Conservation (phyloP, 169 alveolate genomes). For the Fabrea salina region DNA sequence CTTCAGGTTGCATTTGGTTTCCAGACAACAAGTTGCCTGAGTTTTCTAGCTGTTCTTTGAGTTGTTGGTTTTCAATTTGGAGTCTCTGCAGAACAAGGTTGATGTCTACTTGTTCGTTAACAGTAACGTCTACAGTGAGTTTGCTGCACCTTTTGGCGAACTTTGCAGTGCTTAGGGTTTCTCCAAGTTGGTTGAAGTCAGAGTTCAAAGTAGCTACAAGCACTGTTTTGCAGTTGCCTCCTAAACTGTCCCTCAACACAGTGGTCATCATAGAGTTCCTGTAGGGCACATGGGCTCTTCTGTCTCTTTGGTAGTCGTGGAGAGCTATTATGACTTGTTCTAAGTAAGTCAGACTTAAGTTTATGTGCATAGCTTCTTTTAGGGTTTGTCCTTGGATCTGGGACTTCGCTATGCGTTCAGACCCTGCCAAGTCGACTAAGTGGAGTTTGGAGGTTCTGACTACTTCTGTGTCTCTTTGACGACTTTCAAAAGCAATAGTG, state of each 20-base stretch:
- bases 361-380: constrained; percentile 85
- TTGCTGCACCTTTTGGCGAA: constrained; percentile 62
- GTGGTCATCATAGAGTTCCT: constrained; percentile 84
- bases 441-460: constrained; percentile 30
- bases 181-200: constrained; percentile 71
- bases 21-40: background rate
- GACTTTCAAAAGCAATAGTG: constrained; percentile 34
- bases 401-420: constrained; percentile 35
- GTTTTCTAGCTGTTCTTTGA: background rate
- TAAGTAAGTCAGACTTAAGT: constrained; percentile 75
- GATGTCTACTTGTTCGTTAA: constrained; percentile 5
- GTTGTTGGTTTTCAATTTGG: background rate
- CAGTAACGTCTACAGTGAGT: constrained; percentile 4
- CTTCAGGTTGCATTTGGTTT: background rate
- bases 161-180: constrained; percentile 73
- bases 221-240: constrained; percentile 85
- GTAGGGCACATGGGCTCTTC: constrained; percentile 80
- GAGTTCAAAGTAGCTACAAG: constrained; percentile 75
- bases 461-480: background rate
- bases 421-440: constrained; percentile 43
- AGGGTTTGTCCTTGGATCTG: constrained; percentile 82
- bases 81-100: constrained; percentile 30
- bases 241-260: constrained; percentile 77
- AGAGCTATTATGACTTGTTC: constrained; percentile 77
- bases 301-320: constrained; percentile 69